phyloP scores from a whole-genome alignment of 805 yeast genomes.

The Kluyveromyces aestuarii region DNA sequence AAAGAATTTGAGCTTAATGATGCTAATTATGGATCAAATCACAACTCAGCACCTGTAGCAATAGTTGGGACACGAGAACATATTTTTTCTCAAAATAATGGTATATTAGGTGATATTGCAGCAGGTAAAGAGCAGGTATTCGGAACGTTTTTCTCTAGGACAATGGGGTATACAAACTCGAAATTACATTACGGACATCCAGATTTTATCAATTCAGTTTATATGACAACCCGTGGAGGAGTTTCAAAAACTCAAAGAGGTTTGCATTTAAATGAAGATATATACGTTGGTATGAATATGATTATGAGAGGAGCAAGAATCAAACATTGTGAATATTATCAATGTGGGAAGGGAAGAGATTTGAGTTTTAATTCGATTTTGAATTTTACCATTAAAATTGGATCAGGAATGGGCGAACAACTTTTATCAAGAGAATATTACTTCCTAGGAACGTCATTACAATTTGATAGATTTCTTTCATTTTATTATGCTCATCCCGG shows the following conservation, averaged over 20 bases:
- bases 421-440: constrained; percentile 75
- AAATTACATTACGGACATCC: constrained; percentile 85
- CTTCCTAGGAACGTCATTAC: constrained; percentile 67
- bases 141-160: constrained; percentile 76
- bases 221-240: constrained; percentile 81
- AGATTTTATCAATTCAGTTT: constrained; percentile 64
- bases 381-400: constrained; percentile 76
- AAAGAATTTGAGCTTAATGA: constrained; percentile 63
- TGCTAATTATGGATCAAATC: background rate
- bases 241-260: constrained; percentile 82
- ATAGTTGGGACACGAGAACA: constrained; percentile 80
- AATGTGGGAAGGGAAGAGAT: constrained; percentile 84
- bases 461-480: constrained; percentile 68
- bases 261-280: constrained; percentile 74
- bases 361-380: constrained; percentile 76
- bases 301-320: constrained; percentile 73
- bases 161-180: constrained; percentile 74
- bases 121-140: constrained; percentile 87
- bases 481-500: constrained; percentile 85
- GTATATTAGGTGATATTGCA: constrained; percentile 76
- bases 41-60: constrained; percentile 49
- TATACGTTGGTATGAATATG: constrained; percentile 81
- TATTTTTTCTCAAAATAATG: constrained; percentile 74
- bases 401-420: constrained; percentile 89
- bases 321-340: constrained; percentile 74